Percentiles rank a stretch among this genome's conserved stretches.
phyloP scores from a whole-genome alignment of 805 yeast genomes.

The Wickerhamomyces hampshirensis region DNA sequence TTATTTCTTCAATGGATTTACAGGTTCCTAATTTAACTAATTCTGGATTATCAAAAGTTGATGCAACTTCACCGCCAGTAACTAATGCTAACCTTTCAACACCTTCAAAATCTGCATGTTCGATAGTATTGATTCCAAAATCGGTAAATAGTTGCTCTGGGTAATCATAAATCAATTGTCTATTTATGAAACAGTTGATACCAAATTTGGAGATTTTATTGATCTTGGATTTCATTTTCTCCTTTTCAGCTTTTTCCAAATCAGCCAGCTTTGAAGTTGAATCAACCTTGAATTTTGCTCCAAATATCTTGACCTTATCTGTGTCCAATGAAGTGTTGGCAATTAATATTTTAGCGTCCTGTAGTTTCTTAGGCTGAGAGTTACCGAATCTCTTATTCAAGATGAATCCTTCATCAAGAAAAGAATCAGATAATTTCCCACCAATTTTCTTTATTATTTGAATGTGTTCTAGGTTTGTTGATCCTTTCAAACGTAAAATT shows the following conservation, averaged over 20 bases:
- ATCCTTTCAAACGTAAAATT: constrained; percentile 84
- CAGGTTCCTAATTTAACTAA: constrained; percentile 83
- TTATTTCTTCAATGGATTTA: constrained; percentile 83
- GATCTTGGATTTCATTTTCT: constrained; percentile 86
- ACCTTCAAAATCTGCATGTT: constrained; percentile 98
- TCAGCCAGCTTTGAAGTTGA: constrained; percentile 92
- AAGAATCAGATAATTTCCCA: constrained; percentile 87
- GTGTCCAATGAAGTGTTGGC: constrained; percentile 97
- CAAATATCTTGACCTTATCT: constrained; percentile 95
- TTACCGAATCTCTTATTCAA: constrained; percentile 90
- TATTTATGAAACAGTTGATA: constrained; percentile 85
- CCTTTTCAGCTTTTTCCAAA: constrained; percentile 87
- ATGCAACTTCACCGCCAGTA: constrained; percentile 97
- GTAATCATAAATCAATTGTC: constrained; percentile 96
- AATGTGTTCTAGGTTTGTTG: constrained; percentile 82
- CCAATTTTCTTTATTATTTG: constrained; percentile 93
- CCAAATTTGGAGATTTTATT: constrained; percentile 85
- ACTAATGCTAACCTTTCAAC: constrained; percentile 94
- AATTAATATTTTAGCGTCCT: constrained; percentile 80
- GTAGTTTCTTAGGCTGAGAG: constrained; percentile 82
- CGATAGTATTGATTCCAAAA: constrained; percentile 82
- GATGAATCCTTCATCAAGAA: constrained; percentile 93
- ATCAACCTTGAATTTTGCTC: constrained; percentile 96
- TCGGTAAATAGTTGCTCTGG: constrained; percentile 95
- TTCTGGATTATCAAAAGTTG: constrained; percentile 92